A percentile compares a stretch with the other conserved stretches of the same genome.
These are phyloP conservation scores for Diversispora epigaea DNA, from an alignment of 192 early-diverging fungal genomes.

Conservation along the genomic window DNA sequence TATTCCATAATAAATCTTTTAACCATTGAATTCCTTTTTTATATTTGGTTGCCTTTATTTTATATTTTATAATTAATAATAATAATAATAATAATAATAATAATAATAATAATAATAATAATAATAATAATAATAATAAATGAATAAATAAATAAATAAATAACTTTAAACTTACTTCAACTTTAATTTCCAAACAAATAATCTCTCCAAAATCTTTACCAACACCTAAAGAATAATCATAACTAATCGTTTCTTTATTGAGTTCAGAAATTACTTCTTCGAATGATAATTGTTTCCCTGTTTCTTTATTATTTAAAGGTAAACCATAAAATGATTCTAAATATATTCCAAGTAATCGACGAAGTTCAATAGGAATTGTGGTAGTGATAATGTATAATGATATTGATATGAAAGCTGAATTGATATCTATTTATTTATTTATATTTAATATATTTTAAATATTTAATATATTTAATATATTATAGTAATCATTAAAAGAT, in stretches of 20 bases:
- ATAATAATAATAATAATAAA: background rate
- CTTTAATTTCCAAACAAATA: slow-evolving; percentile 36
- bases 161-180: slow-evolving; percentile 32
- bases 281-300: slow-evolving; percentile 40
- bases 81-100: no score
- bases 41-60: slow-evolving; percentile 47
- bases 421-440: slow-evolving; percentile 43
- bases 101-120: no score
- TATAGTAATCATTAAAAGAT: background rate
- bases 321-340: slow-evolving; percentile 55
- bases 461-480: background rate
- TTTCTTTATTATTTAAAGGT: slow-evolving; percentile 41
- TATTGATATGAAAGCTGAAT: slow-evolving; percentile 54
- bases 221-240: slow-evolving; percentile 44
- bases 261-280: slow-evolving; percentile 56
- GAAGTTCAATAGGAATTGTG: slow-evolving; percentile 44
- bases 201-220: slow-evolving; percentile 42
- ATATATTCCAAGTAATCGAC: slow-evolving; percentile 55
- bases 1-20: slow-evolving; percentile 53
- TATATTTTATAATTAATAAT: no score
- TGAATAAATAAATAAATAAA: background rate
- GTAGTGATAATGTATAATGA: slow-evolving; percentile 49
- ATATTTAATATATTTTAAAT: background rate
- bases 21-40: slow-evolving; percentile 54
- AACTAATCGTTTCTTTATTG: slow-evolving; percentile 55